Base-by-base conservation (phyloP, 192 early-diverging fungal species). In the Cetraspora pellucida region DNA sequence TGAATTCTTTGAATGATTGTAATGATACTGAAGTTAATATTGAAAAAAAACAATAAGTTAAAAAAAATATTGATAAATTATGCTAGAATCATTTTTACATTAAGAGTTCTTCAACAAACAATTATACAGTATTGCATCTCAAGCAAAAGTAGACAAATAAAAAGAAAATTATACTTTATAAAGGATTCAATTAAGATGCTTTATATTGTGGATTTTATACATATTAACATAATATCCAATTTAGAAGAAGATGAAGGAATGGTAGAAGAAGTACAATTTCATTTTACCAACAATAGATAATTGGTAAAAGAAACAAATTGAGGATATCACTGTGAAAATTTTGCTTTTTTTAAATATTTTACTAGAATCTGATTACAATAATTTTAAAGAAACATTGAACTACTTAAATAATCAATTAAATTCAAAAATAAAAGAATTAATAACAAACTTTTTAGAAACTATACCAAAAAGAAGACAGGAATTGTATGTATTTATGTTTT, bases 51-150 rank as follows among this genome's bases (percentile, higher is more conserved):
- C 10, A n/a, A 44, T 1, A 44, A 66, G 30, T 66, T 66, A 66
- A 30, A 66, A 2, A 43, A 30, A 23, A 66, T n/a, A 1, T 66
- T 45, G 64, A 66, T 44, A 66, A 66, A 43, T 31, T 66, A 30
- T 30, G 7, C 10, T 21, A 14, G 19, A 8, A 66, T 0, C 64
- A 66, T 66, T 66, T 30, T 44, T 66, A 66, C 37, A 44, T 66
- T 16, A 66, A 30, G 57, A 61, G 49, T 55, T 31, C 27, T 72
- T 58, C 70, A 72, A 17, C 73, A 31, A 74, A 61, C 28, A 74
- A 60, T 17, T 8, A 60, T 16, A 0, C 57, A 61, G 14, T 46
- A 5, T 27, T 60, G 19, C 3, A 74, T 31, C 63, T 65, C 31
- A 31, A 11, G 19, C 27, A 63, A 74, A 23, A 58, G 4, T 17